phyloP scores from a whole-genome alignment of 768 basidiomycete species.

The Melanogaster broomeanus region DNA sequence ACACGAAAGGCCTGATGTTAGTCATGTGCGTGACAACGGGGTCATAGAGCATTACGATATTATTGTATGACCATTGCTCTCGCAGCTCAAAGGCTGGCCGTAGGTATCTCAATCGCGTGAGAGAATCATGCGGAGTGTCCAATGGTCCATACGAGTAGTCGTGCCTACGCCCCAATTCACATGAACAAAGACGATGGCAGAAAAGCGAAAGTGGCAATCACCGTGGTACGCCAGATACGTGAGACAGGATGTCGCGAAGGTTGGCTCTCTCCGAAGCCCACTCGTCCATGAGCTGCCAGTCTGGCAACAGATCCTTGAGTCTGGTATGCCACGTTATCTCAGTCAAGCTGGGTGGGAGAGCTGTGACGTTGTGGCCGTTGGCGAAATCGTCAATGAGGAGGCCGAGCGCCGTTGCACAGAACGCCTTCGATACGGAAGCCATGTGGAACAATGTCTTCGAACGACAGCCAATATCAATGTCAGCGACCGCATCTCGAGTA shows the following conservation, averaged over 20 bases:
- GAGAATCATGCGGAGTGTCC: conserved; percentile 17
- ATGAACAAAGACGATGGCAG: not conserved
- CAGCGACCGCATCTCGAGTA: not conserved
- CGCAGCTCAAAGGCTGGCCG: conserved; percentile 37
- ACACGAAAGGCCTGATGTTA: not conserved
- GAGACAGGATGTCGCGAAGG: conserved; percentile 40
- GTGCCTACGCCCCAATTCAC: conserved; percentile 23
- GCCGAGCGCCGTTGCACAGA: conserved; percentile 40
- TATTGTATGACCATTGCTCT: conserved; percentile 40
- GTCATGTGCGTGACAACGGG: not conserved
- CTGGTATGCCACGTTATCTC: conserved; percentile 40
- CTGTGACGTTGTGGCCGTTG: conserved; percentile 34
- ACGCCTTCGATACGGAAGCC: conserved; percentile 42
- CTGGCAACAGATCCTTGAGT: conserved; percentile 39
- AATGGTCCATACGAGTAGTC: conserved; percentile 36
- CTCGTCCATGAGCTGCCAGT: conserved; percentile 44
- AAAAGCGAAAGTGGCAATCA: conserved; percentile 5
- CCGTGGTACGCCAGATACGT: conserved; percentile 42
- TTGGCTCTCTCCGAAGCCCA: conserved; percentile 39
- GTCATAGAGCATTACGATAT: conserved; percentile 27
- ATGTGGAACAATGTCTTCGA: conserved; percentile 40
- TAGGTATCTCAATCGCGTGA: conserved; percentile 29
- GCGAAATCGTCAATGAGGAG: conserved; percentile 45
- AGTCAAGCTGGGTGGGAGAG: conserved; percentile 31
- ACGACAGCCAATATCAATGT: not conserved